These are phyloP conservation scores for Amauroascus verrucosus DNA, from an alignment of 2,329 filamentous ascomycete genomes.

Conservation along the genomic window DNA sequence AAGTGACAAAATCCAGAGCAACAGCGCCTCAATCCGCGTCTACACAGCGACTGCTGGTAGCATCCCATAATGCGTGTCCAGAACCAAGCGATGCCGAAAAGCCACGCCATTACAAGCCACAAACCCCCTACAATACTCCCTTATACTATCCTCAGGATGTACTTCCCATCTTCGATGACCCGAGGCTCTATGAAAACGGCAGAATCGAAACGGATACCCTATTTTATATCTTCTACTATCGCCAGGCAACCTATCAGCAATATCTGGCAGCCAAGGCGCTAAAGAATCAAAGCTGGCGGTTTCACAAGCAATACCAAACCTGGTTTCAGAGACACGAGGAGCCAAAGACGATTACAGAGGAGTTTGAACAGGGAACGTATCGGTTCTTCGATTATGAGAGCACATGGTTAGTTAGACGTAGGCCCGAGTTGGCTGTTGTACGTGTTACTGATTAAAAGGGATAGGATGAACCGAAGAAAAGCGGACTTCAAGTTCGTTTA, in stretches of 20 bases:
- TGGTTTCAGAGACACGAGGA: slow-evolving; percentile 99
- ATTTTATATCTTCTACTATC: slow-evolving; percentile 99
- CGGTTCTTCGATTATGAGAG: slow-evolving; percentile 99
- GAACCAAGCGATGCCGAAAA: slow-evolving; percentile 70
- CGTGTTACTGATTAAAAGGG: slow-evolving; percentile 15
- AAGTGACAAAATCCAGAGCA: slow-evolving; percentile 64
- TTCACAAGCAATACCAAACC: slow-evolving; percentile 98
- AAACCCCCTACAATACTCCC: slow-evolving; percentile 66
- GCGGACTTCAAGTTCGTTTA: slow-evolving; percentile 98
- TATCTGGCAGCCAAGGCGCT: slow-evolving; percentile 92
- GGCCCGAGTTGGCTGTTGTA: slow-evolving; percentile 10
- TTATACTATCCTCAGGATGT: slow-evolving; percentile 87
- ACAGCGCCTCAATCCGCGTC: slow-evolving; percentile 52
- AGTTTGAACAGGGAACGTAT: slow-evolving; percentile 97
- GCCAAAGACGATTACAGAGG: slow-evolving; percentile 95
- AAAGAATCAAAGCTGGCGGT: slow-evolving; percentile 96
- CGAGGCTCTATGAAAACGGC: slow-evolving; percentile 61
- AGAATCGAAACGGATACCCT: slow-evolving; percentile 90
- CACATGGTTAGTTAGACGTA: slow-evolving; percentile 65
- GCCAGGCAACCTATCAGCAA: slow-evolving; percentile 90
- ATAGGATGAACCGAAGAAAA: slow-evolving; percentile 96
- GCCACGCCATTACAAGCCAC: slow-evolving; percentile 73
- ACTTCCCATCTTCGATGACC: slow-evolving; percentile 84
- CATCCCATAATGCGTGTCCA: slow-evolving; percentile 63
- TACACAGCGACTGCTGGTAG: slow-evolving; percentile 62